These are phyloP conservation scores for Aspergillus asperescens DNA, from an alignment of 495 filamentous ascomycete species.

Conservation along the genomic window DNA sequence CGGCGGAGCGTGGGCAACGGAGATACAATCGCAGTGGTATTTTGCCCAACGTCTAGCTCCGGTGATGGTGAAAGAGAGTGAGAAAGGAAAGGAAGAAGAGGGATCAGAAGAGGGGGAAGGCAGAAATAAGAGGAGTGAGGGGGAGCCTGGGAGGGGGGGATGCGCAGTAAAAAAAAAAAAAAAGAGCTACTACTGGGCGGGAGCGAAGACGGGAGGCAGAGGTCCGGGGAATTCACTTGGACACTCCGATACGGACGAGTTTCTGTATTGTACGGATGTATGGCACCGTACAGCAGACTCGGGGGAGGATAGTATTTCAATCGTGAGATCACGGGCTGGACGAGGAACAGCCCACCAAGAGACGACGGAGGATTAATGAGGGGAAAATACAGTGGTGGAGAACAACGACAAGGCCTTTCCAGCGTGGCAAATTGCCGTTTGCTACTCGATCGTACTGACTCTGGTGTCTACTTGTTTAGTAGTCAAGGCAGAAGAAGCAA, in stretches of 20 bases:
- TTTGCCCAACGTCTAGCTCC: constrained; percentile 28
- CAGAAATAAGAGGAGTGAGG: constrained; percentile 11
- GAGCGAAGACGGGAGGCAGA: constrained; percentile 30
- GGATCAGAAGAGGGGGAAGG: constrained; percentile 26
- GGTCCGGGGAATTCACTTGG: constrained; percentile 25
- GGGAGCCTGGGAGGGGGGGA: constrained; percentile 21
- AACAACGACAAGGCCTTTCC: constrained; percentile 11
- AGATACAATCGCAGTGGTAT: constrained; percentile 11
- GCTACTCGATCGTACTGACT: neutral
- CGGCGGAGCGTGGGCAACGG: constrained; percentile 24
- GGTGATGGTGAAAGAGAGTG: constrained; percentile 21
- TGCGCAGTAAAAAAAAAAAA: constrained; percentile 24
- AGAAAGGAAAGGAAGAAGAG: constrained; percentile 25
- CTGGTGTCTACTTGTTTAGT: neutral
- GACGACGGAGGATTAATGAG: constrained; percentile 12
- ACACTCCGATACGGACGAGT: constrained; percentile 18
- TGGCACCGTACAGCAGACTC: constrained; percentile 7
- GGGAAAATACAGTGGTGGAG: constrained; percentile 31
- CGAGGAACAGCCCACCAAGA: neutral
- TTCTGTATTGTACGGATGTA: constrained; percentile 20
- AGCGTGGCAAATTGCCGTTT: constrained; percentile 31
- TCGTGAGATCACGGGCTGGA: constrained; percentile 11
- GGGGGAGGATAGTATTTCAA: neutral
- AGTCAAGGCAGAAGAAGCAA: constrained; percentile 2
- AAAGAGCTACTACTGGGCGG: neutral